Evolutionary conservation across 2,329 filamentous ascomycete genomes (phyloP).

Genomic region (Aspergillus quadricinctus): DNA sequence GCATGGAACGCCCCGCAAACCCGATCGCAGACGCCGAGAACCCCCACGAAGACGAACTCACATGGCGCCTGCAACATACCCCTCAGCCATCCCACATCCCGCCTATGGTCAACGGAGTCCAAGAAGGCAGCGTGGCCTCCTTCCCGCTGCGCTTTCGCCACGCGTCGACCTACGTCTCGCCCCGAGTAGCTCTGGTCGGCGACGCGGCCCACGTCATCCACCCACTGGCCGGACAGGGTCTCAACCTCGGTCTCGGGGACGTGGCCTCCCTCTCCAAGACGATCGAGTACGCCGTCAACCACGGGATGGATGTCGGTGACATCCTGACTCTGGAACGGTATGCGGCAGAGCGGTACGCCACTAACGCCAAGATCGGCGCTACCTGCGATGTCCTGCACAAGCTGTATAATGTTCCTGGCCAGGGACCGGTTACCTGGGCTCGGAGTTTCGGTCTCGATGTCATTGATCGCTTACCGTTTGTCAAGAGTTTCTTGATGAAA

Average conservation of each 20-base stretch:
- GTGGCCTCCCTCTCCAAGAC: conserved; percentile 71
- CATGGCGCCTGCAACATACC: conserved; percentile 78
- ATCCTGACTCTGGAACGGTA: conserved; percentile 76
- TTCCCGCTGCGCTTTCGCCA: conserved; percentile 91
- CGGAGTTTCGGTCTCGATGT: conserved; percentile 71
- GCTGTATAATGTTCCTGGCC: conserved; percentile 71
- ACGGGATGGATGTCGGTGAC: conserved; percentile 84
- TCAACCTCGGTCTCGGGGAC: conserved; percentile 91
- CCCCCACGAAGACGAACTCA: conserved; percentile 66
- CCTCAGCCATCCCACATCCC: conserved; percentile 55
- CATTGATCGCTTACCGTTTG: conserved; percentile 67
- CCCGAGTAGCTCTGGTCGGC: conserved; percentile 86
- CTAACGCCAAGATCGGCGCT: conserved; percentile 76
- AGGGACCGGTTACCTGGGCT: conserved; percentile 73
- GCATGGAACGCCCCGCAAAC: conserved; percentile 42
- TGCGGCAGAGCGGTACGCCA: conserved; percentile 71
- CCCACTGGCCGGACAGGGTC: conserved; percentile 86
- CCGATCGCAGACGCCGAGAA: conserved; percentile 23
- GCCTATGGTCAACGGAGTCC: conserved; percentile 63
- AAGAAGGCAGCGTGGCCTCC: conserved; percentile 74
- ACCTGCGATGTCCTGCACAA: conserved; percentile 85
- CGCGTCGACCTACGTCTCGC: conserved; percentile 86
- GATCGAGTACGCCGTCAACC: conserved; percentile 70
- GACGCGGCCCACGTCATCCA: conserved; percentile 95
- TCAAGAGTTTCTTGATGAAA: conserved; percentile 86